Conservation (phyloP, 805 yeast species). For the Brettanomyces sp. region DNA sequence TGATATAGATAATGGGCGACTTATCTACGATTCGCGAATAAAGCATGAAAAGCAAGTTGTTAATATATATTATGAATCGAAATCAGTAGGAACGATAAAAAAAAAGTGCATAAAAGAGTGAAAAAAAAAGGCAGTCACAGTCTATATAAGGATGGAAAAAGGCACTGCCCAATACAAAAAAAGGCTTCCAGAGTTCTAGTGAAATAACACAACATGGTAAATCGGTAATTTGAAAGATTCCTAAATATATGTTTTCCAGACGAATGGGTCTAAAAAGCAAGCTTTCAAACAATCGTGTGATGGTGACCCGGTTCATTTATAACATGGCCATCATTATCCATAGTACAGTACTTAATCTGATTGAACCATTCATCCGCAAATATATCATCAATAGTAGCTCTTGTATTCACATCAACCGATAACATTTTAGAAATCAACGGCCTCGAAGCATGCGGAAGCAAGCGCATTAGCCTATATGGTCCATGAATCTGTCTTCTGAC, state of each 20-base stretch:
- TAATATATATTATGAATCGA: neutral
- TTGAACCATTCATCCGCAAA: slow-evolving; percentile 63
- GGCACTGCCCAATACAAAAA: neutral
- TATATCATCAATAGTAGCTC: slow-evolving; percentile 63
- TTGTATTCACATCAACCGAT: slow-evolving; percentile 44
- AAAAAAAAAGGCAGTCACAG: neutral
- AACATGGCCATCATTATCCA: slow-evolving; percentile 29
- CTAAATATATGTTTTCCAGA: too few relatives aligned
- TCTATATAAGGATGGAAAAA: slow-evolving; percentile 1
- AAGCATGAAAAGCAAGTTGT: neutral
- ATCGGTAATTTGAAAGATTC: too few relatives aligned
- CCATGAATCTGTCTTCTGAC: slow-evolving; percentile 60
- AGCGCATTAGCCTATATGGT: slow-evolving; percentile 72
- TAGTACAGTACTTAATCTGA: slow-evolving; percentile 54
- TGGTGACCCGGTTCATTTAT: slow-evolving; percentile 39
- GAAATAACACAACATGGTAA: too few relatives aligned
- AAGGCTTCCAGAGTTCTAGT: too few relatives aligned
- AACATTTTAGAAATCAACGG: slow-evolving; percentile 64
- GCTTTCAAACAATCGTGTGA: slow-evolving; percentile 33
- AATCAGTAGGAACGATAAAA: neutral
- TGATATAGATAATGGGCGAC: too few relatives aligned
- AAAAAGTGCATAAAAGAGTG: neutral
- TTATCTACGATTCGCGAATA: too few relatives aligned
- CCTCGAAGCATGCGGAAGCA: slow-evolving; percentile 76
- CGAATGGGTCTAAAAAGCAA: too few relatives aligned